Evolutionary conservation across 176 grass and related monocot species (phyloP).

Genomic region (Musa troglodytarum): DNA sequence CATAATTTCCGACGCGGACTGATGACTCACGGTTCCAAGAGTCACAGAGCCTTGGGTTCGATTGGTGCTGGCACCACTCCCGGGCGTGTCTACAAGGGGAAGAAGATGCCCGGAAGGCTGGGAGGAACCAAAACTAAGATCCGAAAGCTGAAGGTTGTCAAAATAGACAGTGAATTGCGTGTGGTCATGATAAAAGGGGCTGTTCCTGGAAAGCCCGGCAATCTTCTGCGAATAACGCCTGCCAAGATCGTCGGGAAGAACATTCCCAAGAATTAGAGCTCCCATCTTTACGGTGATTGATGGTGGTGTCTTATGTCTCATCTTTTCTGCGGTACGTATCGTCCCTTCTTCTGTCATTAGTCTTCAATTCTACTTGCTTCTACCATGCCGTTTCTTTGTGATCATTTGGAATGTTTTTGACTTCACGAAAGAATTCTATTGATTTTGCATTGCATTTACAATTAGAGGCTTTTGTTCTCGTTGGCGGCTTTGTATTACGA

Average conservation of each 20-base stretch:
- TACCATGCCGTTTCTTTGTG: no score
- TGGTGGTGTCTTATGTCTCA: no score
- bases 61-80: conserved; percentile 87
- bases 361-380: not conserved
- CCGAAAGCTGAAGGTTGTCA: conserved; percentile 75
- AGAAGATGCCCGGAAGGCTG: conserved; percentile 95
- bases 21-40: conserved; percentile 95
- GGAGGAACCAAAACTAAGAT: conserved; percentile 78
- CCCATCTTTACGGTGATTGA: no score
- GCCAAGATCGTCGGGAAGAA: conserved; percentile 87
- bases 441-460: not conserved
- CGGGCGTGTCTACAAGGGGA: conserved; percentile 75
- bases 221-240: conserved; percentile 76
- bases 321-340: no score
- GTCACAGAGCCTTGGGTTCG: conserved; percentile 81
- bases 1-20: conserved; percentile 79
- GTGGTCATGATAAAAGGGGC: conserved; percentile 83
- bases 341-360: not conserved
- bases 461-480: not conserved
- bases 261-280: conserved; percentile 60
- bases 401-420: no score
- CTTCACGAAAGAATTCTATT: not conserved
- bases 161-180: conserved; percentile 69
- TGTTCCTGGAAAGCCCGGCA: conserved; percentile 80
- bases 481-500: no score